phyloP scores from a whole-genome alignment of 352 stramenopile species.

The Phytophthora pistaciae region DNA sequence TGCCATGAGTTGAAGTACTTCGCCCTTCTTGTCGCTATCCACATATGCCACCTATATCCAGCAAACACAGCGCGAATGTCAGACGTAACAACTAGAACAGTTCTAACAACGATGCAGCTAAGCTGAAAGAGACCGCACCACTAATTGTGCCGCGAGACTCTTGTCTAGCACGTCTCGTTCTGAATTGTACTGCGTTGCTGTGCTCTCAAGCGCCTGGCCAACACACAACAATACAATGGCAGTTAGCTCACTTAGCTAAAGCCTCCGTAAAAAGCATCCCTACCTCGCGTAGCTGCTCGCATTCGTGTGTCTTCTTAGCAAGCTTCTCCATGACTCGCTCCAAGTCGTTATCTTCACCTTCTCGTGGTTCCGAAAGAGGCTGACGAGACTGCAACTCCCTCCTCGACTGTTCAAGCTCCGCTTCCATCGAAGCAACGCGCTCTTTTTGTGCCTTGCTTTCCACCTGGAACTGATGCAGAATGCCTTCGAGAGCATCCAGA shows the following conservation, averaged over 20 bases:
- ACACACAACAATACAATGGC: background rate
- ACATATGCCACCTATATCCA: slow-evolving; percentile 65
- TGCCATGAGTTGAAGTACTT: slow-evolving; percentile 77
- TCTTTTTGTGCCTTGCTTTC: slow-evolving; percentile 67
- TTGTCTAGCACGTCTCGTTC: slow-evolving; percentile 77
- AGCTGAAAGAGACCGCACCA: slow-evolving; percentile 39
- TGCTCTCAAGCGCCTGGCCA: slow-evolving; percentile 64
- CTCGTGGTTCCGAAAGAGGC: slow-evolving; percentile 1
- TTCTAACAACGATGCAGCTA: background rate
- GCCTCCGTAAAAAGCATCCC: background rate
- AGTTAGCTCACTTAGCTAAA: background rate
- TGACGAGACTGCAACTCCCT: slow-evolving; percentile 29
- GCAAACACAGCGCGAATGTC: background rate
- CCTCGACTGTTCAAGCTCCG: slow-evolving; percentile 43
- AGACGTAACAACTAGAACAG: background rate
- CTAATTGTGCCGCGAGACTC: slow-evolving; percentile 72
- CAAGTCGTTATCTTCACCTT: slow-evolving; percentile 50
- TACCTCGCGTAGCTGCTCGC: slow-evolving; percentile 78
- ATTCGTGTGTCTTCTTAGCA: slow-evolving; percentile 71
- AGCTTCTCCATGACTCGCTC: slow-evolving; percentile 62
- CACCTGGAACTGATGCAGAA: slow-evolving; percentile 73
- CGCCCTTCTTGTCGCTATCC: slow-evolving; percentile 74
- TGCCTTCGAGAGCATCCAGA: slow-evolving; percentile 63
- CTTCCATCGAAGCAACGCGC: slow-evolving; percentile 54
- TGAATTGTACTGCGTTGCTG: slow-evolving; percentile 58